Evolutionary conservation across 805 yeast genomes (phyloP).

Genomic region (Priceomyces haplophilus): DNA sequence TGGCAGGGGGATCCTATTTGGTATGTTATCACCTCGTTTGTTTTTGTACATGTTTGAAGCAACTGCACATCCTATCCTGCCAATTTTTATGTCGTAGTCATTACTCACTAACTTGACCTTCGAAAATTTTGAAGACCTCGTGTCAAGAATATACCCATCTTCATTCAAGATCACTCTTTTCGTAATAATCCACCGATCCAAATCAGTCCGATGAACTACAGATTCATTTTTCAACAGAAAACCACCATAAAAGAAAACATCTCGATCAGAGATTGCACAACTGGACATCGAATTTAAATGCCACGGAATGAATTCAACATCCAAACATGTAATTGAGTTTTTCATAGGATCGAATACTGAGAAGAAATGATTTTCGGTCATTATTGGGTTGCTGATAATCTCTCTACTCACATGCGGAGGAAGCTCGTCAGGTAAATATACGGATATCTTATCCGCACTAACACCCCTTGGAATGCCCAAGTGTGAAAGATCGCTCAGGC

Average conservation of each 20-base stretch:
- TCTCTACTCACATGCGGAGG: constrained; percentile 39
- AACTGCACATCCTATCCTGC: constrained; percentile 33
- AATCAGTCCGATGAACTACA: constrained; percentile 18
- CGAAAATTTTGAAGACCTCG: constrained; percentile 44
- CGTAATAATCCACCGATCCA: constrained; percentile 36
- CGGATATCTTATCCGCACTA: constrained; percentile 29
- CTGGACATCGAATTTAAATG: constrained; percentile 49
- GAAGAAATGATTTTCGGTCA: constrained; percentile 36
- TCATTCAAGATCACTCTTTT: constrained; percentile 49
- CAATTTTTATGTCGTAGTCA: constrained; percentile 17
- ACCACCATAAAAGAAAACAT: constrained; percentile 70
- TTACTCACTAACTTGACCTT: constrained; percentile 31
- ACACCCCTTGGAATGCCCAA: constrained; percentile 33
- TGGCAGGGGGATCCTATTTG: constrained; percentile 17
- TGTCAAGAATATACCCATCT: constrained; percentile 59
- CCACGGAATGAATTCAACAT: constrained; percentile 39
- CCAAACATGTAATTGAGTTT: constrained; percentile 29
- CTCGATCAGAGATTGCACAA: constrained; percentile 51
- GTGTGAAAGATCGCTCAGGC: constrained; percentile 15
- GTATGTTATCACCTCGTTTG: constrained; percentile 3
- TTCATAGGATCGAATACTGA: constrained; percentile 29
- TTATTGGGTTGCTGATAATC: constrained; percentile 38
- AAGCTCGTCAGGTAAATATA: constrained; percentile 34
- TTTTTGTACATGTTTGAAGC: constrained; percentile 21
- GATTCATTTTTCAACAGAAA: constrained; percentile 38